Conservation (phyloP, 805 yeast genomes). For the Yamadazyma insecticola region DNA sequence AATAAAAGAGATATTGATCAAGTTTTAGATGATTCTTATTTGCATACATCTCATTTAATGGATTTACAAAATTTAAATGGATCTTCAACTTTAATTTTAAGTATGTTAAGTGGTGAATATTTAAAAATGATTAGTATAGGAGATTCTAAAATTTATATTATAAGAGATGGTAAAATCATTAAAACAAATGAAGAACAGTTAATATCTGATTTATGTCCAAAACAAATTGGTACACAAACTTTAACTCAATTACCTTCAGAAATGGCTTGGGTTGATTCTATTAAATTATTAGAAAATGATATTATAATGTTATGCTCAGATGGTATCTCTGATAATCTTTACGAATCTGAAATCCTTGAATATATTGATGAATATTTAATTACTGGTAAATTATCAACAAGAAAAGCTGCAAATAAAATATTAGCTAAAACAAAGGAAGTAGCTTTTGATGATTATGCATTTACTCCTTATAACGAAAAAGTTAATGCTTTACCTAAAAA, state of each 20-base stretch:
- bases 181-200: conserved; percentile 44
- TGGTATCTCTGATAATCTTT: conserved; percentile 51
- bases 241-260: conserved; percentile 39
- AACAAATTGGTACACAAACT: conserved; percentile 52
- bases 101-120: conserved; percentile 45
- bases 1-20: conserved; percentile 37
- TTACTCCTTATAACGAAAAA: conserved; percentile 50
- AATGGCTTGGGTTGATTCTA: conserved; percentile 42
- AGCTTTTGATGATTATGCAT: conserved; percentile 50
- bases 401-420: conserved; percentile 36
- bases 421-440: conserved; percentile 42
- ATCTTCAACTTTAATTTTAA: conserved; percentile 44
- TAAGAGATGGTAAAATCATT: conserved; percentile 42
- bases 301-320: conserved; percentile 46
- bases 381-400: conserved; percentile 25
- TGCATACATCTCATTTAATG: conserved; percentile 49
- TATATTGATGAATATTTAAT: conserved; percentile 30
- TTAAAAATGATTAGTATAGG: conserved; percentile 49
- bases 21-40: conserved; percentile 43
- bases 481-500: conserved; percentile 38
- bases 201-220: conserved; percentile 44
- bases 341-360: conserved; percentile 42
- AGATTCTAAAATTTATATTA: conserved; percentile 45
- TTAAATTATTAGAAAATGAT: conserved; percentile 38
- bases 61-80: conserved; percentile 44